These are phyloP conservation scores for Eudorina sp. DNA, from an alignment of 139 green algal genomes.

Conservation along the genomic window DNA sequence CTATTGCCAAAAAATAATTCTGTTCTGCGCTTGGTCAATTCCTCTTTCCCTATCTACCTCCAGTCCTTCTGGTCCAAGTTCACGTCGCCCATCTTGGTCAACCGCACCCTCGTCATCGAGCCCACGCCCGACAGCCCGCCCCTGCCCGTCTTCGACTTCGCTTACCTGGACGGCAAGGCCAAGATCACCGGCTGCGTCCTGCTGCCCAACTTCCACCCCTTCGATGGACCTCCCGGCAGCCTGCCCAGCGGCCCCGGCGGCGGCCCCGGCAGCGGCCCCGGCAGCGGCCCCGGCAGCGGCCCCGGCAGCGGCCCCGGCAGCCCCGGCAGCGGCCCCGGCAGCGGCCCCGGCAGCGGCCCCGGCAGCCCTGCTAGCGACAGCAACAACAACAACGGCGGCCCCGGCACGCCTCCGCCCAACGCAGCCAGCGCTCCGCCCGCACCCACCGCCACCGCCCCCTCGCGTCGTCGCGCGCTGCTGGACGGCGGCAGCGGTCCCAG, in stretches of 20 bases:
- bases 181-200: conserved; percentile 9
- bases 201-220: background rate
- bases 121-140: conserved; percentile 15
- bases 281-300: no score
- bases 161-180: conserved; percentile 30
- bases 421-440: background rate
- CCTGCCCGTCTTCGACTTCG: conserved; percentile 33
- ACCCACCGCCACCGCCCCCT: background rate
- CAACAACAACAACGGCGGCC: background rate
- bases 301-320: background rate
- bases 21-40: no score
- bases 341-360: background rate
- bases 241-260: background rate
- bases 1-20: no score
- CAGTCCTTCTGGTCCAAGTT: conserved; percentile 27
- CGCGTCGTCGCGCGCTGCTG: background rate
- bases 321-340: background rate
- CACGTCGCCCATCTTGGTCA: conserved; percentile 4
- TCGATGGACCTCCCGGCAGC: no score
- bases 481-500: background rate
- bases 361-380: background rate
- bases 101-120: conserved; percentile 31
- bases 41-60: no score
- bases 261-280: background rate
- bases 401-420: no score